Evolutionary conservation across 257 asterid species (phyloP).

Genomic region (Przewalskia tangutica): DNA sequence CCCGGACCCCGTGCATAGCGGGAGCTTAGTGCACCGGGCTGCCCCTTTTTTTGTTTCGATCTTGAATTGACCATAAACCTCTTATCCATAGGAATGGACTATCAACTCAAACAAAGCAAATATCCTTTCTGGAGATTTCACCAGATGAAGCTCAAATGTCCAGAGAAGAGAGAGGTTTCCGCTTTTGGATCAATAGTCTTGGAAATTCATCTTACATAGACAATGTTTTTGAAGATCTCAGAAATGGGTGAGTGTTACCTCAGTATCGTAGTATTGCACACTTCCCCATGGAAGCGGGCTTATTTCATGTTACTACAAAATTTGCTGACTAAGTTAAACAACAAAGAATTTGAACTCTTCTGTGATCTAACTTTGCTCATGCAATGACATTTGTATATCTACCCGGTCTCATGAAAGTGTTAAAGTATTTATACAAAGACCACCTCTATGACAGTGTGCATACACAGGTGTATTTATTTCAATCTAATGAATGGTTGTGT

Average conservation of each 20-base stretch:
- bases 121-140: conserved; percentile 67
- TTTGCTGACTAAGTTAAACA: not conserved
- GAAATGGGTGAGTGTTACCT: conserved; percentile 62
- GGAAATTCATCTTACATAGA: conserved; percentile 80
- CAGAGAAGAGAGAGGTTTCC: conserved; percentile 88
- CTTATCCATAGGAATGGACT: conserved; percentile 67
- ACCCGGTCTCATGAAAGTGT: not conserved
- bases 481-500: not conserved
- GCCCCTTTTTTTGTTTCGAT: not conserved
- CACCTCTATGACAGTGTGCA: not conserved
- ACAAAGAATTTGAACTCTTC: not conserved
- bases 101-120: conserved; percentile 68
- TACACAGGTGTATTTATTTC: not conserved
- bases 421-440: not conserved
- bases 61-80: conserved; percentile 9
- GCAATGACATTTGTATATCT: not conserved
- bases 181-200: conserved; percentile 85
- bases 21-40: too few relatives aligned
- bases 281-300: not conserved
- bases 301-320: not conserved
- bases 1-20: too few relatives aligned
- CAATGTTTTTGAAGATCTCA: conserved; percentile 93
- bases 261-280: not conserved
- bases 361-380: not conserved
- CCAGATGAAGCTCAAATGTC: conserved; percentile 78